A percentile compares a stretch with the other conserved stretches of the same genome.
Conservation (phyloP, 805 yeast species). For the Candida tibetensis region DNA sequence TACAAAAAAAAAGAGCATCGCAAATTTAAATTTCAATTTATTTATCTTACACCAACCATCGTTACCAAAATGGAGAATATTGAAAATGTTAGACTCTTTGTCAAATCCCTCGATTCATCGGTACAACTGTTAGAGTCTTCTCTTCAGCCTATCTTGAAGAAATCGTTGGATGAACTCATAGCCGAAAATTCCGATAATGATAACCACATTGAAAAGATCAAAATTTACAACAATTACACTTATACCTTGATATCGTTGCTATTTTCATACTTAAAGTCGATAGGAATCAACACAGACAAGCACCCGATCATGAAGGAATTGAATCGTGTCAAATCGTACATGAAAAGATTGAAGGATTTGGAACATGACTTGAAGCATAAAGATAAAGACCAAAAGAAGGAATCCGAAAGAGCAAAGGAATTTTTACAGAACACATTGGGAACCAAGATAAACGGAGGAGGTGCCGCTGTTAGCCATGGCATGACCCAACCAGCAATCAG, state of each 20-base stretch:
- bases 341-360: slow-evolving; percentile 52
- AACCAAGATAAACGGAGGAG: slow-evolving; percentile 25
- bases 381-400: slow-evolving; percentile 18
- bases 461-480: slow-evolving; percentile 26
- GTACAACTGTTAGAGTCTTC: slow-evolving; percentile 32
- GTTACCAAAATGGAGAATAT: slow-evolving; percentile 42
- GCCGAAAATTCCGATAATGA: slow-evolving; percentile 19
- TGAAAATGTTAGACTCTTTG: slow-evolving; percentile 39
- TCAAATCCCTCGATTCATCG: slow-evolving; percentile 36
- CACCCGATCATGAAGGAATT: slow-evolving; percentile 71
- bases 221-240: slow-evolving; percentile 39
- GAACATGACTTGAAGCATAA: slow-evolving; percentile 21
- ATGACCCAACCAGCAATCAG: slow-evolving; percentile 51
- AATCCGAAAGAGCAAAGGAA: slow-evolving; percentile 41
- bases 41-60: slow-evolving; percentile 2
- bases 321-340: slow-evolving; percentile 62
- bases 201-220: slow-evolving; percentile 26
- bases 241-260: slow-evolving; percentile 56
- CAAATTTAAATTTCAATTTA: slow-evolving; percentile 1
- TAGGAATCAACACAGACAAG: slow-evolving; percentile 53
- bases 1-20: slow-evolving; percentile 3
- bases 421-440: slow-evolving; percentile 48
- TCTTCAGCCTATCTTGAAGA: slow-evolving; percentile 35
- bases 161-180: slow-evolving; percentile 39
- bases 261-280: slow-evolving; percentile 56